phyloP scores from a whole-genome alignment of 148 eudicot species.

The Rhododendron ovatum region DNA sequence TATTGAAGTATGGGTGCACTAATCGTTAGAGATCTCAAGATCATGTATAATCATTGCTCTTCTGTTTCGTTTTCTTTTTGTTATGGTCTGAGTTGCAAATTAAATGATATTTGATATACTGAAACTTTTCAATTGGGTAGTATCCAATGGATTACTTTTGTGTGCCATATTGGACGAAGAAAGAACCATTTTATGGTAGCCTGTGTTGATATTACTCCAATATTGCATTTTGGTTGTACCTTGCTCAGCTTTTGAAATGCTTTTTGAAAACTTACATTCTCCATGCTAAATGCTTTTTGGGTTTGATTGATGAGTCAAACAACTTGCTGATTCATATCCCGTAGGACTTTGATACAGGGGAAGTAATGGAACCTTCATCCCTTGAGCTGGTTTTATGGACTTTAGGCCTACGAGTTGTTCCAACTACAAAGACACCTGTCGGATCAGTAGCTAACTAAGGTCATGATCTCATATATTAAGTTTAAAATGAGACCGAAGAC shows the following conservation, averaged over 20 bases:
- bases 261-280: background rate
- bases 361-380: conserved; percentile 22
- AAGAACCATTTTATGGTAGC: background rate
- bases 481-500: background rate
- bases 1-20: too few relatives aligned
- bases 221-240: conserved; percentile 7
- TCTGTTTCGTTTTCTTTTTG: too few relatives aligned
- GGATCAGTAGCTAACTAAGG: background rate
- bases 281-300: background rate
- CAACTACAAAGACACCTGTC: background rate
- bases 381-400: background rate
- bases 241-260: background rate
- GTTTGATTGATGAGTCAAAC: background rate
- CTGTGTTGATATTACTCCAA: background rate
- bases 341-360: conserved; percentile 27
- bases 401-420: background rate
- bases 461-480: conserved; percentile 1
- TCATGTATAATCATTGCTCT: too few relatives aligned
- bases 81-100: too few relatives aligned
- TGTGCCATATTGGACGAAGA: background rate
- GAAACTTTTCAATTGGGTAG: too few relatives aligned
- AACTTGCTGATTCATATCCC: background rate
- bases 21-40: too few relatives aligned
- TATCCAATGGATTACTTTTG: background rate
- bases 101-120: too few relatives aligned